Evolutionary conservation across 208 protist genomes (phyloP), one percentile per base, ranked within the genome.

Genomic region (Trypanosoma avium): DNA sequence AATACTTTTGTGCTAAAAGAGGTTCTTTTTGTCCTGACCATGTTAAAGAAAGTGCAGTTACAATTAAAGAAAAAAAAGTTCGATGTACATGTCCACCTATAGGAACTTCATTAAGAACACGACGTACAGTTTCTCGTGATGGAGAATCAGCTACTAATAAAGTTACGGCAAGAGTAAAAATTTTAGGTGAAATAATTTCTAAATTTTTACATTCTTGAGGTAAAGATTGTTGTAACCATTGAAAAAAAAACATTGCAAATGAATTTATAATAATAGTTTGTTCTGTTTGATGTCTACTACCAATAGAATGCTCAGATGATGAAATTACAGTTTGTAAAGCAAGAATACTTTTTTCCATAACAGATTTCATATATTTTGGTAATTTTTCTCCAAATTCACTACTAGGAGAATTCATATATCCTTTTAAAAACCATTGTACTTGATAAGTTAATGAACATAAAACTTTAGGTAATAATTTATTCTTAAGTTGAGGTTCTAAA

Each of bases 151-250:
- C 59, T 4, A 66, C n/a, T 12, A 67, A 32, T 38, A 73, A 33
- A 13, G 67, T 67, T 2, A 73, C 60, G 8, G 67, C 57, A 43
- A 73, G 48, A 59, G 54, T 50, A 57, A 73, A 73, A 17, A 73
- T 35, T 49, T 50, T 32, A 5, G 67, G 57, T 40, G 49, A 7
- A 55, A 17, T 24, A n/a, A 26, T 61, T 21, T 66, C 67, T 19
- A 73, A 32, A 24, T 66, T 55, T 9, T 27, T n/a, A 45, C 21
- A 46, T 19, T 61, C 53, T 30, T 13, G 30, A 8, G 36, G 42
- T 19, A 61, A 56, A 2, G 29, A 21, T 9, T 58, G 22, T 43
- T 73, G 67, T 26, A 73, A 43, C 67, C 67, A 73, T 45, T 55
- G 15, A 40, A 73, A 62, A 24, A 73, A 67, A 5, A 19, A 35